Evolutionary conservation across 345 rosid species (phyloP), one percentile per base, ranked within the genome.

Genomic region (Salix koriyanagi): DNA sequence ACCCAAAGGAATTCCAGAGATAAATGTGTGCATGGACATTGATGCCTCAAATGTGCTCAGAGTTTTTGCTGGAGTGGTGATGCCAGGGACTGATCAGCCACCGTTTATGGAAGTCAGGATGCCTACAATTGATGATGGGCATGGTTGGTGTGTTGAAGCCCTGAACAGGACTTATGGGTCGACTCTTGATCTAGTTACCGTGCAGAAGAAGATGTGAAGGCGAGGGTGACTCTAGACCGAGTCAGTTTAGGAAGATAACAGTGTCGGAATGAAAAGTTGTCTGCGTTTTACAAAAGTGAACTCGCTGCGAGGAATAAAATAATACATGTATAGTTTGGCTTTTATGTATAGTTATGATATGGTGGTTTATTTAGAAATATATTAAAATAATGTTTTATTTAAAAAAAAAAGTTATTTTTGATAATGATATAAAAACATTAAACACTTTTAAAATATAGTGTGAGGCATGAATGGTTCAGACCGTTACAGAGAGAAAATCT

Each of bases 81-180:
- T 95, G 83, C 94, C 96, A 0, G 93, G 94, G 9, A 75, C 72
- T 10, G 87, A 80, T 23, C 90, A 77, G 70, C 96, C 93, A 78
- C 96, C 97, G 8, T 82, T 90, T 23, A 85, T 95, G 85, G 97
- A 91, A 67, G 94, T 93, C 66, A 87, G 97, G 85, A 86, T 95
- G 99, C 99, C 97, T 0, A 91, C 91, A 2, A 91, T 93, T 67
- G 97, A 93, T 68, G 94, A 90, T 68, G 96, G 97, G 42, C 96
- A 93, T 69, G 96, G 94, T 44, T 93, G 97, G 97, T 90, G 92
- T 42, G 90, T 89, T 1, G 87, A 85, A 70, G 97, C 93, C 65
- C 85, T 95, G 56, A 75, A 80, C 81, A 86, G 72, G 73, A 76
- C 86, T 41, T 89, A 89, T 37, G 93, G 96, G 26, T 83, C 94